A percentile compares a stretch with the other conserved stretches of the same genome.
Evolutionary conservation across 2,329 filamentous ascomycete genomes (phyloP).

Genomic region (Microdochium nivale): DNA sequence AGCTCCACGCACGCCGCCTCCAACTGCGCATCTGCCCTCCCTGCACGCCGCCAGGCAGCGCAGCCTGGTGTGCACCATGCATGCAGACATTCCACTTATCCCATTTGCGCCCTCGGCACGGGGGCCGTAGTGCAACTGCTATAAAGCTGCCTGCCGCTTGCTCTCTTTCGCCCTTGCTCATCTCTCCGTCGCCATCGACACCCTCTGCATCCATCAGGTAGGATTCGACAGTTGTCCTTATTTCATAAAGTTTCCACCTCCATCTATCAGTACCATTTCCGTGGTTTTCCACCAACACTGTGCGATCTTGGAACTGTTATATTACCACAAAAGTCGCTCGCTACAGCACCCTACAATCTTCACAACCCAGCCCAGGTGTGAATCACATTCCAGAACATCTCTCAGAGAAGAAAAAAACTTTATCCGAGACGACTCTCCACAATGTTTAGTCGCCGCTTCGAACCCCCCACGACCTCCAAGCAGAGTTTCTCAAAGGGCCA

Average conservation of each 20-base stretch:
- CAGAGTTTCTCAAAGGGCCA: constrained; percentile 46
- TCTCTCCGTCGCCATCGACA: background rate
- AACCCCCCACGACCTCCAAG: constrained; percentile 29
- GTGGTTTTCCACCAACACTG: background rate
- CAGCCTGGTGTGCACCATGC: background rate
- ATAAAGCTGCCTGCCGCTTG: background rate
- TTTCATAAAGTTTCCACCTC: background rate
- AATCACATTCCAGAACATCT: no score
- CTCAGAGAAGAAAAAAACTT: background rate
- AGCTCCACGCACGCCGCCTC: no score
- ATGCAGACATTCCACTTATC: background rate
- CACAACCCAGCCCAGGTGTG: no score
- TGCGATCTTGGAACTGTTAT: background rate
- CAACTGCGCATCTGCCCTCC: no score
- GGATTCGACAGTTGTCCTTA: background rate
- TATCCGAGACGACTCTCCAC: constrained; percentile 9
- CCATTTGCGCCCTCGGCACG: background rate
- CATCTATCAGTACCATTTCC: background rate
- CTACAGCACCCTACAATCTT: no score
- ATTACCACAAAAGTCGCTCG: background rate
- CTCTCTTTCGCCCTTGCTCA: background rate
- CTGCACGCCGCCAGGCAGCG: background rate
- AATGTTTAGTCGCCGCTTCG: constrained; percentile 42
- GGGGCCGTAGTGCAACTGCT: background rate
- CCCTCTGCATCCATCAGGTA: background rate